phyloP scores from a whole-genome alignment of 1,139 yeast species.

The Suhomyces bokatorum region DNA sequence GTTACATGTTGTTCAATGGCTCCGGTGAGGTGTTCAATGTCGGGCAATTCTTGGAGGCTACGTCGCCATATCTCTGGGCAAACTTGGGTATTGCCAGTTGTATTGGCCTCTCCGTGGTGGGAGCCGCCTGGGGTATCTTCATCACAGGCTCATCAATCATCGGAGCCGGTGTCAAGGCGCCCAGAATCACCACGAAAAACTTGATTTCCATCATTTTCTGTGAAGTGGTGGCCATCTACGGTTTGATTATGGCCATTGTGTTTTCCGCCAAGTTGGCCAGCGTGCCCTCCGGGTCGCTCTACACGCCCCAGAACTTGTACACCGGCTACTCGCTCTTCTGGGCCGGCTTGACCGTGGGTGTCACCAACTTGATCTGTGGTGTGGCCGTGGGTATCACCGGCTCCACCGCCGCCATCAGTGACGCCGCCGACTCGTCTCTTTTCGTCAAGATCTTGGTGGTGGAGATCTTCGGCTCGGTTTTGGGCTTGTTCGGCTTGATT shows the following conservation, averaged over 20 bases:
- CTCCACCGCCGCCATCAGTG: slow-evolving; percentile 95
- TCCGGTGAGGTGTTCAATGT: slow-evolving; percentile 88
- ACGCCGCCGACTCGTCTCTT: slow-evolving; percentile 94
- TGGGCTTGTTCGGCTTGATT: slow-evolving; percentile 92
- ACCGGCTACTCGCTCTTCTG: slow-evolving; percentile 95
- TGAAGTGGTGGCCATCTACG: slow-evolving; percentile 98
- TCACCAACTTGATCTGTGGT: slow-evolving; percentile 93
- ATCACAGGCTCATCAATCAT: slow-evolving; percentile 91
- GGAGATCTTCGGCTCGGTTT: slow-evolving; percentile 94
- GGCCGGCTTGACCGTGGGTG: slow-evolving; percentile 97
- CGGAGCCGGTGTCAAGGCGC: slow-evolving; percentile 98
- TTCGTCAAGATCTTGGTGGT: slow-evolving; percentile 95
- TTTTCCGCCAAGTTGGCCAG: slow-evolving; percentile 85
- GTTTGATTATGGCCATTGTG: slow-evolving; percentile 96
- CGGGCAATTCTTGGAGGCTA: slow-evolving; percentile 79
- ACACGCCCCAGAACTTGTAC: slow-evolving; percentile 82
- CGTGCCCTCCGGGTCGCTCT: slow-evolving; percentile 62
- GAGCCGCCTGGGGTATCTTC: slow-evolving; percentile 99
- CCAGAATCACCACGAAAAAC: slow-evolving; percentile 95
- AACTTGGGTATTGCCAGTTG: slow-evolving; percentile 87
- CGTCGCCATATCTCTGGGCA: slow-evolving; percentile 98
- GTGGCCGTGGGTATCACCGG: slow-evolving; percentile 97
- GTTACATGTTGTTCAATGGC: slow-evolving; percentile 84
- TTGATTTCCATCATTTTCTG: slow-evolving; percentile 96
- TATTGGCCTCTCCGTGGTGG: slow-evolving; percentile 92